Percentiles rank a stretch among this genome's conserved stretches.
These are phyloP conservation scores for Aspergillus sp. DNA, from an alignment of 2,329 filamentous ascomycete species.

Conservation along the genomic window DNA sequence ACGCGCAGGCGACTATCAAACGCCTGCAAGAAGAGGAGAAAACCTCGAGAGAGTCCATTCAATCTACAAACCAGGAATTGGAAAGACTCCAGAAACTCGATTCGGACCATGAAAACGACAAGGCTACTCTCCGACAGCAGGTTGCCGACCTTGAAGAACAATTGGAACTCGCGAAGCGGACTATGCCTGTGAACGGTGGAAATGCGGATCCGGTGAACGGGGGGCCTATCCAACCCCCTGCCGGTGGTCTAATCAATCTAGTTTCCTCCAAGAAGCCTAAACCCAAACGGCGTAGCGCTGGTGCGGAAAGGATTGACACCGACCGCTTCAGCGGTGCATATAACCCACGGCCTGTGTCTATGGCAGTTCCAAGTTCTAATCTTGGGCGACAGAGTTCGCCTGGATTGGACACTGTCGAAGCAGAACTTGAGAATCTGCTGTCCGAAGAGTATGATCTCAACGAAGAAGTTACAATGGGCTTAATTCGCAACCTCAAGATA, in stretches of 20 bases:
- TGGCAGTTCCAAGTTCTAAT: constrained; percentile 59
- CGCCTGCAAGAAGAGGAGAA: constrained; percentile 91
- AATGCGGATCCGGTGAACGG: constrained; percentile 59
- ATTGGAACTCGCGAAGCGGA: constrained; percentile 75
- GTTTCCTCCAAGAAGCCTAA: constrained; percentile 97
- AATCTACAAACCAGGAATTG: constrained; percentile 69
- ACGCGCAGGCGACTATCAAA: constrained; percentile 84
- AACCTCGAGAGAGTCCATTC: constrained; percentile 72
- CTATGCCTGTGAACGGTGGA: constrained; percentile 59
- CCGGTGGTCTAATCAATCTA: constrained; percentile 84
- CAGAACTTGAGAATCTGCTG: constrained; percentile 86
- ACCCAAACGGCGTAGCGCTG: constrained; percentile 68
- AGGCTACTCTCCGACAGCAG: constrained; percentile 75
- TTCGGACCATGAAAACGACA: constrained; percentile 73
- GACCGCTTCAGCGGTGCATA: constrained; percentile 89
- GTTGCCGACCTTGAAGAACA: constrained; percentile 86
- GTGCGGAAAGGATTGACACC: constrained; percentile 71
- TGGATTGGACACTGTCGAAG: constrained; percentile 80
- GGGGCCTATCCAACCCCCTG: constrained; percentile 44
- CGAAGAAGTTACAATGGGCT: constrained; percentile 90
- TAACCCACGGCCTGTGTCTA: constrained; percentile 90
- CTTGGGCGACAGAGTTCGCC: constrained; percentile 64
- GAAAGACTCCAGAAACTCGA: constrained; percentile 69
- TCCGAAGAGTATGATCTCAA: constrained; percentile 94
- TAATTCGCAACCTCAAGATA: constrained; percentile 95